Evolutionary conservation across 208 protist species (phyloP).

Genomic region (Balamuthia mandrillaris): DNA sequence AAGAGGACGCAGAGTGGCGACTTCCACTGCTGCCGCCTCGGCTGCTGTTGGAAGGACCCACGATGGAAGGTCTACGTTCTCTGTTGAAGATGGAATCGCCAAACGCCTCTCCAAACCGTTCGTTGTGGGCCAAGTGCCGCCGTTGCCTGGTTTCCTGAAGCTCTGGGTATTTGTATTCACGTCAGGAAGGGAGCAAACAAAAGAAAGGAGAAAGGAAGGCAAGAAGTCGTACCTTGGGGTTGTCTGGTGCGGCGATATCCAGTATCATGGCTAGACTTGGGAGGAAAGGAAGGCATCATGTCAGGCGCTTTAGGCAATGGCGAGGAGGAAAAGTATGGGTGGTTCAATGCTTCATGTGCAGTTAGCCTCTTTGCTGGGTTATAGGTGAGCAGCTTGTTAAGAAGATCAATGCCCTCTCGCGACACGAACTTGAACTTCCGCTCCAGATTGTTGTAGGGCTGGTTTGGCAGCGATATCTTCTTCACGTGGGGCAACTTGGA

Average conservation of each 20-base stretch:
- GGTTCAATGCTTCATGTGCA: slow-evolving; percentile 12
- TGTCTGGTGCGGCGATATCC: slow-evolving; percentile 28
- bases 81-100: too few relatives aligned
- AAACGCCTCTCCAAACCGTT: slow-evolving; percentile 33
- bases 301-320: slow-evolving; percentile 28
- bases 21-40: too few relatives aligned
- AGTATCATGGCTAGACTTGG: slow-evolving; percentile 31
- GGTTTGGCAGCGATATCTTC: background rate
- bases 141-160: slow-evolving; percentile 1
- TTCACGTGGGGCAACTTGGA: slow-evolving; percentile 1
- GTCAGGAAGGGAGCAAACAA: background rate
- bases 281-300: slow-evolving; percentile 39
- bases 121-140: slow-evolving; percentile 13
- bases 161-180: background rate
- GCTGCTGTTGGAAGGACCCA: too few relatives aligned
- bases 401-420: background rate
- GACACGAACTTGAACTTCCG: slow-evolving; percentile 14
- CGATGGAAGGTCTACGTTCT: too few relatives aligned
- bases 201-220: background rate
- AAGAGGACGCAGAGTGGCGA: too few relatives aligned
- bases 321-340: slow-evolving; percentile 21
- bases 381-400: slow-evolving; percentile 15
- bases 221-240: background rate
- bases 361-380: slow-evolving; percentile 31
- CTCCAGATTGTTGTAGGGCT: slow-evolving; percentile 25